phyloP scores from a whole-genome alignment of 2,329 filamentous ascomycete genomes.

The Ascochyta fabae region DNA sequence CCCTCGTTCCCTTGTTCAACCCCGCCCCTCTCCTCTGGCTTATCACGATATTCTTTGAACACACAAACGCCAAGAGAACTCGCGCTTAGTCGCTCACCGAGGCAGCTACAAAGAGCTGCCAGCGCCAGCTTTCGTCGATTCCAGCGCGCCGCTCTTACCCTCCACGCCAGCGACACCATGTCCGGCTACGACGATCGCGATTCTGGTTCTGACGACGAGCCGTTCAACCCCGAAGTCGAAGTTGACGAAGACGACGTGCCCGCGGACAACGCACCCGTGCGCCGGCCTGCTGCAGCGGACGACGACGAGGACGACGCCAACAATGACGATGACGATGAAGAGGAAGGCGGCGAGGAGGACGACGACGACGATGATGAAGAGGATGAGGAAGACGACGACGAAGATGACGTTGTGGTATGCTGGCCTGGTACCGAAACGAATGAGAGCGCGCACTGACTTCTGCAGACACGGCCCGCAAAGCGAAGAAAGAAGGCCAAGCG shows the following conservation, averaged over 20 bases:
- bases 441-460: conserved; percentile 24
- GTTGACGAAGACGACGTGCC: conserved; percentile 65
- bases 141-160: conserved; percentile 15
- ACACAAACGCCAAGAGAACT: conserved; percentile 2
- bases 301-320: conserved; percentile 44
- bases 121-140: conserved; percentile 13
- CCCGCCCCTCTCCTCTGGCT: neutral
- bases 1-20: neutral
- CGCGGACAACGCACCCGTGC: conserved; percentile 26
- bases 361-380: conserved; percentile 67
- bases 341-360: conserved; percentile 57
- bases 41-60: neutral
- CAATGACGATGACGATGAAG: conserved; percentile 31
- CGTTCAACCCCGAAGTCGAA: conserved; percentile 84
- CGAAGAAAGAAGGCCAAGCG: conserved; percentile 75
- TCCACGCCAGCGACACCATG: conserved; percentile 26
- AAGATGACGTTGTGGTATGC: conserved; percentile 53
- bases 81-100: neutral
- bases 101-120: conserved; percentile 5
- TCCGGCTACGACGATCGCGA: conserved; percentile 38
- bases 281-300: conserved; percentile 42
- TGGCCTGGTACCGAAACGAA: conserved; percentile 7
- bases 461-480: conserved; percentile 76
- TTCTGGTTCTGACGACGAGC: conserved; percentile 69
- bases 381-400: conserved; percentile 69